Evolutionary conservation across 768 basidiomycete species (phyloP), one percentile per base, ranked within the genome.

Genomic region (Paxillus rubicundulus): DNA sequence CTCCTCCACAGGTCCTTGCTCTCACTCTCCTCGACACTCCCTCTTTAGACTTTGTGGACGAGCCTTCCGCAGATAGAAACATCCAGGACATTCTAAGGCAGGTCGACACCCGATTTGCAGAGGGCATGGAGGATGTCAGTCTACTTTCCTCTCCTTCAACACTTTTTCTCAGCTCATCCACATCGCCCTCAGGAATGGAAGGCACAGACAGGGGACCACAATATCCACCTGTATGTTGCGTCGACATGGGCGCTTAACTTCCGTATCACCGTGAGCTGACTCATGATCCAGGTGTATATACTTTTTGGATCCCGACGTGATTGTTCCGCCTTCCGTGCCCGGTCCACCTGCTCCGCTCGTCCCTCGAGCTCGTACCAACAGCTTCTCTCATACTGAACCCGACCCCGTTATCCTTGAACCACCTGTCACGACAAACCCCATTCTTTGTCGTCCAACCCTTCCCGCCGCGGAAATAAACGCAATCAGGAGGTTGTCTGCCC

Each of bases 11-110:
- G 45, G 70, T 79, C 34, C 74, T 89, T 52, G 78, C 75, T 41
- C 84, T 91, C 66, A 80, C 82, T 50, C 82, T 90, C 59, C 78
- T 91, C 66, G 90, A 92, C 74, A 89, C 91, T 2, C 90, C 90
- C 50, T 85, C 89, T 9, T 70, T 92, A 47, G 87, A 91, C 77
- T 84, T 85, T 63, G 70, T 71, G 57, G 88, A 89, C 67, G 84
- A 87, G 34, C 67, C 74, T 44, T 73, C 79, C 51, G 74, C 84
- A 45, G 87, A 91, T 61, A 75, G 87, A 48, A 64, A 80, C 16
- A 73, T 91, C 30, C 67, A 74, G 58, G 89, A 90, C 57, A 86
- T 85, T 50, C 74, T 87, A 58, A 77, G 82, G 51, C 81, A 86
- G 64, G 77, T 92, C 62, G 91, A 92, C 65, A 64, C 80, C 50